Conservation (phyloP, 2,329 filamentous ascomycete genomes). For the Claviceps maximensis region DNA sequence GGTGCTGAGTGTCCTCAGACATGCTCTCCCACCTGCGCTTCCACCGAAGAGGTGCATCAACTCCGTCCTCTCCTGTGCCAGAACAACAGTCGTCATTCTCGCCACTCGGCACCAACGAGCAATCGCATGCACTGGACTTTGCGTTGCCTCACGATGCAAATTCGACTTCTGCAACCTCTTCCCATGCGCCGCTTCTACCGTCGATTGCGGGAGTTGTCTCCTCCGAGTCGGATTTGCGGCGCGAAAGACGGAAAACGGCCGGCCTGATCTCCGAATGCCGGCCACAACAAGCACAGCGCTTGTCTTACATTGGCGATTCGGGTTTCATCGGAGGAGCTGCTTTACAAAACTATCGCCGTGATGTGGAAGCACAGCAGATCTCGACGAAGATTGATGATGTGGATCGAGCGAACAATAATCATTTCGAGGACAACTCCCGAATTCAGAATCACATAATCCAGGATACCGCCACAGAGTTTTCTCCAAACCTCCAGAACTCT, state of each 20-base stretch:
- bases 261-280: conserved; percentile 11
- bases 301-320: conserved; percentile 24
- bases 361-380: conserved; percentile 12
- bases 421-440: conserved; percentile 5
- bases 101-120: conserved; percentile 24
- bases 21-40: conserved; percentile 45
- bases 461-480: conserved; percentile 18
- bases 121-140: conserved; percentile 28
- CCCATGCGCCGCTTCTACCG: conserved; percentile 33
- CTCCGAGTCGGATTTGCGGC: conserved; percentile 18
- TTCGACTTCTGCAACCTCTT: conserved; percentile 21
- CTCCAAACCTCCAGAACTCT: conserved; percentile 18
- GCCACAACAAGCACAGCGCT: conserved; percentile 16
- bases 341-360: conserved; percentile 35
- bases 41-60: conserved; percentile 43
- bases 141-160: conserved; percentile 21
- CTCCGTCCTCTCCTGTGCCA: conserved; percentile 38
- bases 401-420: not conserved
- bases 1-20: not conserved
- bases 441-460: conserved; percentile 1
- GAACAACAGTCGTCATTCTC: conserved; percentile 31
- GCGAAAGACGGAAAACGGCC: conserved; percentile 9
- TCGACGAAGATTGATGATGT: not conserved
- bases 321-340: conserved; percentile 44
- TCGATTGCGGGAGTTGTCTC: conserved; percentile 37